Evolutionary conservation across 225 moss, liverwort and hornwort species (phyloP), one percentile per base, ranked within the genome.

Genomic region (Lunularia cruciata): DNA sequence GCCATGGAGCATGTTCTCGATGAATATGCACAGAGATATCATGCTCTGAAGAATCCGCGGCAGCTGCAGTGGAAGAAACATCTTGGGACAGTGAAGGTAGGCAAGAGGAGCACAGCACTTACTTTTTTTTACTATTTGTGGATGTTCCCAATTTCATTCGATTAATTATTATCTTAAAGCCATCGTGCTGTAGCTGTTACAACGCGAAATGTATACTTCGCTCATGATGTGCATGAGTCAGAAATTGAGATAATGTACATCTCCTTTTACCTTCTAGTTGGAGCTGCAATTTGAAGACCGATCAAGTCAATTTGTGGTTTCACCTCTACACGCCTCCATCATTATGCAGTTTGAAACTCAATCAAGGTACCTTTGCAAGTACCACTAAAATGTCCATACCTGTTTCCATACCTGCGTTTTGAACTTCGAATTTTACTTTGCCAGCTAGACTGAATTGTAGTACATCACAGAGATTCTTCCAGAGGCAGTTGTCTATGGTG

Each of bases 281-380:
- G 98, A 98, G 80, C 81, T 98, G 73, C 91, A 98, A 78, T 98
- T 98, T 63, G 91, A 93, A 78, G 98, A 98, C 83, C 89, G 93
- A 38, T 86, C 98, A 63, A 85, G 87, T 25, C 98, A 98, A 52
- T 98, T 91, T 76, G 91, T 91, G 76, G 98, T 98, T 20, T 88
- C 98, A 57, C 91, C 98, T 46, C 70, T 98, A 68, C 98, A 98
- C 84, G 98, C 98, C 71, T 82, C 98, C 25, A 91, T 98, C 56
- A 98, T 98, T 59, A 98, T 98, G 93, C 91, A 87, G 69, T 98
- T 98, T 70, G 93, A 98, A 78, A 61, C 75, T 60, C 89, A 86
- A 83, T 81, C 91, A 69, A 93, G 93, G 93, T 93, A 45, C 40
- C 11, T 47, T 25, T 14, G n/a, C n/a, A n/a, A n/a, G n/a, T n/a